phyloP scores from a whole-genome alignment of 192 early-diverging fungal species.

The Umbelopsis ramanniana region DNA sequence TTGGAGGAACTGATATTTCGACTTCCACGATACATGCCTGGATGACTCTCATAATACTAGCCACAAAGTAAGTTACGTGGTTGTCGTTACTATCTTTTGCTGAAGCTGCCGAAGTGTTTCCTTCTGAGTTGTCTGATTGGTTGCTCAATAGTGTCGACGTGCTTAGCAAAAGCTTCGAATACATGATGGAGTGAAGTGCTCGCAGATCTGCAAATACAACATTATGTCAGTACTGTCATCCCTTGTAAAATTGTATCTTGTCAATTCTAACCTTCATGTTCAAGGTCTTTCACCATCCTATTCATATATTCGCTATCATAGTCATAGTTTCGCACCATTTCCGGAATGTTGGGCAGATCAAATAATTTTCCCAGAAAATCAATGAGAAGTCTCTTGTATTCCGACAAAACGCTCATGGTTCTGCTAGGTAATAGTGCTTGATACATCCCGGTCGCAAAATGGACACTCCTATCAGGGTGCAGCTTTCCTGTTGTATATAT shows the following conservation, averaged over 20 bases:
- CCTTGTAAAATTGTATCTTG: no score
- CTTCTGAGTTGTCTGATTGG: not conserved
- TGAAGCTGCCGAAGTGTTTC: not conserved
- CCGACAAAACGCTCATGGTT: constrained; percentile 1
- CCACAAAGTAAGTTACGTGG: not conserved
- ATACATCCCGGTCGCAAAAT: not conserved
- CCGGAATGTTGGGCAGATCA: not conserved
- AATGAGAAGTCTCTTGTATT: constrained; percentile 3
- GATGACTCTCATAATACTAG: constrained; percentile 13
- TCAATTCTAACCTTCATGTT: not conserved
- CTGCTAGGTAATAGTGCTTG: not conserved
- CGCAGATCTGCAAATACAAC: not conserved
- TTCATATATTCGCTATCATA: not conserved
- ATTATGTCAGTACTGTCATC: no score
- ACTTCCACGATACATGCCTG: not conserved
- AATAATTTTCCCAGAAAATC: not conserved
- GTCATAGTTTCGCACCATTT: not conserved
- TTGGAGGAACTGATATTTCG: not conserved
- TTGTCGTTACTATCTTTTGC: not conserved
- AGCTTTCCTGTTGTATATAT: not conserved
- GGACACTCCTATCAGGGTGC: not conserved
- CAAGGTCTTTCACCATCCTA: not conserved
- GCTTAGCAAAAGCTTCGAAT: not conserved
- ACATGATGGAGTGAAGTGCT: constrained; percentile 2
- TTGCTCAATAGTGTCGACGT: constrained; percentile 1